phyloP scores from a whole-genome alignment of 768 basidiomycete genomes.

The Boletus sensibilis region DNA sequence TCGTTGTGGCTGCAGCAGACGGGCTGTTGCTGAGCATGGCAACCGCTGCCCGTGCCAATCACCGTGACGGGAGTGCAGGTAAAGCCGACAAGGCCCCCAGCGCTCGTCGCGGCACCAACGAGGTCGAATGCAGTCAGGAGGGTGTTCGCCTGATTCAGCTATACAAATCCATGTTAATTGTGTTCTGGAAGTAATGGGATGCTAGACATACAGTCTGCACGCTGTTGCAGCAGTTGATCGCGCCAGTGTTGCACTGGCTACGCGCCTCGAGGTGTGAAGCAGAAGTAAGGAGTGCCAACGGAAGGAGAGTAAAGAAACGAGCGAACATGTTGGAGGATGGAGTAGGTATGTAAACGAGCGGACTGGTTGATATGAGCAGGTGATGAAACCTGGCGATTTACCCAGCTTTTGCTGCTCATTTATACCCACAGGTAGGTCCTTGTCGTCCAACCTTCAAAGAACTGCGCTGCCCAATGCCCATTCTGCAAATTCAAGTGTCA shows the following conservation, averaged over 20 bases:
- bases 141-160: background rate
- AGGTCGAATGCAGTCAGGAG: background rate
- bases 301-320: slow-evolving; percentile 17
- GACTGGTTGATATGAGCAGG: slow-evolving; percentile 1
- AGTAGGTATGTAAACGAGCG: background rate
- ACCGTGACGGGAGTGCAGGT: slow-evolving; percentile 7
- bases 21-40: background rate
- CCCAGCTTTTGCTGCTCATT: background rate
- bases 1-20: slow-evolving; percentile 13
- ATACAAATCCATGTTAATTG: background rate
- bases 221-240: slow-evolving; percentile 11
- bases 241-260: slow-evolving; percentile 11
- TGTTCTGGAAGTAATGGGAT: background rate
- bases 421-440: background rate
- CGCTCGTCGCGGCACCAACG: background rate
- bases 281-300: slow-evolving; percentile 13
- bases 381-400: background rate
- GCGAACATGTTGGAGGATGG: slow-evolving; percentile 9
- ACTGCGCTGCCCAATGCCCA: too few relatives aligned
- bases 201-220: background rate
- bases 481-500: slow-evolving; percentile 4
- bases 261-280: slow-evolving; percentile 10
- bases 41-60: slow-evolving; percentile 5
- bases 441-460: background rate
- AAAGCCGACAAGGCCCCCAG: slow-evolving; percentile 6